Base-by-base conservation (phyloP, 768 basidiomycete species). In the Phanerochaete sordida region DNA sequence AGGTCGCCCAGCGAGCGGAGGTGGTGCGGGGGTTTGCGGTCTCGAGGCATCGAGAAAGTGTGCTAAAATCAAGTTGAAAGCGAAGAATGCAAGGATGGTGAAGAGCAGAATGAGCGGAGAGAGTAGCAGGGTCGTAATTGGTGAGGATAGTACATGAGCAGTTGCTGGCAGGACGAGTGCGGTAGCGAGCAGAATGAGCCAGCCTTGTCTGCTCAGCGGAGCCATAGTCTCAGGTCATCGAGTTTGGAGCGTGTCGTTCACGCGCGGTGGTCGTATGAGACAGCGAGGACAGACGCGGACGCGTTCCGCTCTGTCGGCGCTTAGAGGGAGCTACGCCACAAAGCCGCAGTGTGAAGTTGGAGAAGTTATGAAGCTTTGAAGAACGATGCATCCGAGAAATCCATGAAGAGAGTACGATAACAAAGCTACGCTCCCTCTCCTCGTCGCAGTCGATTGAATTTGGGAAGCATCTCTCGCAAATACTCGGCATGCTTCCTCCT, bases 401-500 rank as follows among this genome's bases (percentile, higher is more conserved):
- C 39, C 19, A 19, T 43, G 19, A 4, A 43, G 5, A 43, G 19
- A 4, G 19, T 19, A 43, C 39, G 4, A 43, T 1, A 23, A 49
- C 37, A 26, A 8, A 46, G 21, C 30, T 62, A 69, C 24, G 64
- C 57, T 13, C 62, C 65, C 44, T 67, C 69, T 13, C 67, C 67
- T 52, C 66, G 46, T 33, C 69, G 59, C 58, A 92, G 68, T 52
- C 91, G 75, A 71, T 94, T 93, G 68, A 94, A 94, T 74, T 94
- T 93, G 47, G 91, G 91, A 46, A 94, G 67, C 87, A 94, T 94
- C 71, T 98, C 96, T 45, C 87, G 79, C 54, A 98, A 78, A 72
- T 98, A 98, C 66, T 96, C 94, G 3, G 87, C 84, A 66, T 98
- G 95, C 69, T 98, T 98, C 47, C 82, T 76, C 56, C 93, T 80